Percentiles rank a stretch among this genome's conserved stretches.
Conservation (phyloP, 225 moss, liverwort and hornwort genomes). For the Ulota crispa region DNA sequence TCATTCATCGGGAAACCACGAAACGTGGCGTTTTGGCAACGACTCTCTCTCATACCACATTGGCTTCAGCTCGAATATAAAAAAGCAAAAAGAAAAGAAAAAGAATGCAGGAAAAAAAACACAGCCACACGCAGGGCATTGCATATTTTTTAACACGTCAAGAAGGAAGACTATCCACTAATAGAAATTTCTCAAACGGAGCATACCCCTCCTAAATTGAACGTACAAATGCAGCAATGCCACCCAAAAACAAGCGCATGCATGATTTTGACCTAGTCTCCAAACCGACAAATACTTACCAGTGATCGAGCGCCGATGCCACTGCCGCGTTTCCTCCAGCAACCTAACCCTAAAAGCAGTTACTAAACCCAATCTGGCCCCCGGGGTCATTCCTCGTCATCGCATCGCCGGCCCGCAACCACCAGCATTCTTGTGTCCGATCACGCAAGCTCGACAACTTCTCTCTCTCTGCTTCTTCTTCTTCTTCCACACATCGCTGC, state of each 20-base stretch:
- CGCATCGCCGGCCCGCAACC: conserved; percentile 32
- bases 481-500: conserved; percentile 19
- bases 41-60: conserved; percentile 10
- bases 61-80: conserved; percentile 24
- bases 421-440: conserved; percentile 11
- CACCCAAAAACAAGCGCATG: too few relatives aligned
- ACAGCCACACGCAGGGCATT: background rate
- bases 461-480: background rate
- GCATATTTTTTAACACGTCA: background rate
- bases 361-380: conserved; percentile 38
- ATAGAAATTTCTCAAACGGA: background rate
- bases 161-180: background rate
- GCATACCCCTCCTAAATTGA: too few relatives aligned
- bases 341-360: conserved; percentile 54
- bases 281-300: conserved; percentile 8
- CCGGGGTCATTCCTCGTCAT: conserved; percentile 22
- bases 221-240: too few relatives aligned
- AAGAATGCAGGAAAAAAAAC: background rate
- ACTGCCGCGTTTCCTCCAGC: conserved; percentile 10
- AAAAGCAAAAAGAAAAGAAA: background rate
- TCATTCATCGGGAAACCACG: background rate
- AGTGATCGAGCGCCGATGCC: conserved; percentile 19
- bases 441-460: conserved; percentile 14
- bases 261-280: conserved; percentile 32
- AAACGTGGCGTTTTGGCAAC: background rate